Percentiles rank a stretch among this genome's conserved stretches.
Evolutionary conservation across 2,329 filamentous ascomycete species (phyloP).

Genomic region (Alternaria sp.): DNA sequence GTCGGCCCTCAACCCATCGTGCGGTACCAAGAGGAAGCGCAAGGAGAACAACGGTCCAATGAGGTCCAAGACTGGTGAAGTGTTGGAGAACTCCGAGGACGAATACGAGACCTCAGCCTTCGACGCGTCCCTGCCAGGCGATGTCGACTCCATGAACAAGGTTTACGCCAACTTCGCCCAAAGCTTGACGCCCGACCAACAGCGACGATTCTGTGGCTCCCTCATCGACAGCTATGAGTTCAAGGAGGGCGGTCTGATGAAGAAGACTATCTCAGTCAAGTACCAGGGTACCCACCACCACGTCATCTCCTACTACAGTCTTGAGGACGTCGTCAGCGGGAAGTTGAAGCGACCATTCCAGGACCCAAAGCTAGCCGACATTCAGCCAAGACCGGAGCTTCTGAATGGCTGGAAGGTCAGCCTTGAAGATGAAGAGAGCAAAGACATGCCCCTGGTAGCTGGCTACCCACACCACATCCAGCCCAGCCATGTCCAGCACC

Average conservation of each 20-base stretch:
- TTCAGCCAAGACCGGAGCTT: conserved; percentile 43
- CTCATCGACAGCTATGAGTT: conserved; percentile 90
- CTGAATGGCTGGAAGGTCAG: conserved; percentile 48
- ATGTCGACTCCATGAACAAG: conserved; percentile 37
- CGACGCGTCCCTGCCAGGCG: conserved; percentile 26
- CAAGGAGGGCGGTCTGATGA: conserved; percentile 80
- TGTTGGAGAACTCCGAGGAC: conserved; percentile 38
- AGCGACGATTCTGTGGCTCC: conserved; percentile 75
- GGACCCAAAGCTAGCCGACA: conserved; percentile 41
- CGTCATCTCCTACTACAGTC: conserved; percentile 85
- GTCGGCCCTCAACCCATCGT: conserved; percentile 44
- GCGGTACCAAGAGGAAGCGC: conserved; percentile 46
- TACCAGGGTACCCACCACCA: conserved; percentile 79
- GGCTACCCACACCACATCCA: conserved; percentile 39
- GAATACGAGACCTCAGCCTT: conserved; percentile 41
- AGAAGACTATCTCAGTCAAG: conserved; percentile 88
- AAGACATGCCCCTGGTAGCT: conserved; percentile 39
- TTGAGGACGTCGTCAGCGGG: conserved; percentile 71
- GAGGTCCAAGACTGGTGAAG: conserved; percentile 39
- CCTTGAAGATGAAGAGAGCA: conserved; percentile 46
- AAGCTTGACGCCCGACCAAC: conserved; percentile 53
- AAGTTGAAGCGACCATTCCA: conserved; percentile 45
- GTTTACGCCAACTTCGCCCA: conserved; percentile 48
- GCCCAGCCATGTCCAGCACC: conserved; percentile 38
- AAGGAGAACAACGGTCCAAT: conserved; percentile 37